Conservation (phyloP, 306 rosid species). For the Begonia peltatifolia region DNA sequence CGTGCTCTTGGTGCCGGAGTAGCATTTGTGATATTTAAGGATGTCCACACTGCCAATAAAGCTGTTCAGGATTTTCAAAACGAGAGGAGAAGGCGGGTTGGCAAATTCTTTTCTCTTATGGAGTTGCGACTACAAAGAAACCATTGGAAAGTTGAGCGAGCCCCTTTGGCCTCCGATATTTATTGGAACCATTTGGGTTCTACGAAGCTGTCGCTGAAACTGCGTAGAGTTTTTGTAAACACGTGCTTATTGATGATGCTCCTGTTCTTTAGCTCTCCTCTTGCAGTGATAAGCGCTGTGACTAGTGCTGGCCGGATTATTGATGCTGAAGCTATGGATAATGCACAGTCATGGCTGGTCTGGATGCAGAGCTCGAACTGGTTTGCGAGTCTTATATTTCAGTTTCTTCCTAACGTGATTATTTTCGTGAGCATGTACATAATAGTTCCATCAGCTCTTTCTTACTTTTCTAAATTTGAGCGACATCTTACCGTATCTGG, state of each 20-base stretch:
- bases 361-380: conserved; percentile 93
- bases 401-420: conserved; percentile 83
- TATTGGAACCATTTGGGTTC: conserved; percentile 96
- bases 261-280: conserved; percentile 89
- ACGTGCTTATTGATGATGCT: conserved; percentile 70
- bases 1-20: conserved; percentile 81
- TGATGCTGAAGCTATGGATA: conserved; percentile 90
- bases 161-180: conserved; percentile 85
- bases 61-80: conserved; percentile 89
- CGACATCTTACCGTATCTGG: conserved; percentile 90
- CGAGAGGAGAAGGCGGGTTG: conserved; percentile 65
- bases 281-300: conserved; percentile 72
- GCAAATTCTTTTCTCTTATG: conserved; percentile 70
- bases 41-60: conserved; percentile 78
- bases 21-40: conserved; percentile 85
- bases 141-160: conserved; percentile 98
- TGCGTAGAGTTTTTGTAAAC: conserved; percentile 67
- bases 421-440: conserved; percentile 88
- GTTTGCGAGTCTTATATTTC: conserved; percentile 83
- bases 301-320: conserved; percentile 78
- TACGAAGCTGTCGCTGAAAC: conserved; percentile 39
- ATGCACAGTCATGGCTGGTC: conserved; percentile 74
- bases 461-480: conserved; percentile 83
- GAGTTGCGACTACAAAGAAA: conserved; percentile 71
- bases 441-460: conserved; percentile 76